Evolutionary conservation across 1,284 basidiomycete genomes (phyloP).

Genomic region (Exsudoporus floridanus): DNA sequence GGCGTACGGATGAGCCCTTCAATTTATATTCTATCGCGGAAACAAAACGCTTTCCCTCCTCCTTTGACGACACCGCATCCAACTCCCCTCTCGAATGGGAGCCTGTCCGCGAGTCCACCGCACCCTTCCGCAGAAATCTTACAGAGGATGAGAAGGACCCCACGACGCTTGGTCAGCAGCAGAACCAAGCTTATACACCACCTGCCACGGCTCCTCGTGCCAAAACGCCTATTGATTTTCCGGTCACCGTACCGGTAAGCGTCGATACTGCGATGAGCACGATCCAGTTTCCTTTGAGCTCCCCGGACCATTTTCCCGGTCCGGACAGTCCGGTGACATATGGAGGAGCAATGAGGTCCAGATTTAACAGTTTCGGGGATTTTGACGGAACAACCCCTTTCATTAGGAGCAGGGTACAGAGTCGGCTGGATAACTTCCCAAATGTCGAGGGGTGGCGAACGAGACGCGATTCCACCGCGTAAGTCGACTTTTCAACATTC

Average conservation of each 20-base stretch:
- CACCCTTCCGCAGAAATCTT: conserved; percentile 79
- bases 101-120: conserved; percentile 56
- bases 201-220: conserved; percentile 43
- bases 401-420: conserved; percentile 78
- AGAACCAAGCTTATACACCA: conserved; percentile 37
- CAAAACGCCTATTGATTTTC: conserved; percentile 57
- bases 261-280: conserved; percentile 57
- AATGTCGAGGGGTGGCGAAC: conserved; percentile 75
- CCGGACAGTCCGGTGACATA: conserved; percentile 56
- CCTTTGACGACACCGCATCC: conserved; percentile 54
- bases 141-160: conserved; percentile 76
- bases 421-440: conserved; percentile 59
- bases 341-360: conserved; percentile 49
- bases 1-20: conserved; percentile 71
- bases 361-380: conserved; percentile 68
- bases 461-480: conserved; percentile 81
- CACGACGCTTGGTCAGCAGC: conserved; percentile 43
- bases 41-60: conserved; percentile 53
- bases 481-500: conserved; percentile 33
- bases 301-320: conserved; percentile 56
- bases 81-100: conserved; percentile 54
- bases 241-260: conserved; percentile 48
- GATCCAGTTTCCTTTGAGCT: conserved; percentile 77
- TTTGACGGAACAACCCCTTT: conserved; percentile 70
- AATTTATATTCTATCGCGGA: conserved; percentile 79